Base-by-base conservation (phyloP, 169 alveolate genomes). In the Plasmodium sp. region DNA sequence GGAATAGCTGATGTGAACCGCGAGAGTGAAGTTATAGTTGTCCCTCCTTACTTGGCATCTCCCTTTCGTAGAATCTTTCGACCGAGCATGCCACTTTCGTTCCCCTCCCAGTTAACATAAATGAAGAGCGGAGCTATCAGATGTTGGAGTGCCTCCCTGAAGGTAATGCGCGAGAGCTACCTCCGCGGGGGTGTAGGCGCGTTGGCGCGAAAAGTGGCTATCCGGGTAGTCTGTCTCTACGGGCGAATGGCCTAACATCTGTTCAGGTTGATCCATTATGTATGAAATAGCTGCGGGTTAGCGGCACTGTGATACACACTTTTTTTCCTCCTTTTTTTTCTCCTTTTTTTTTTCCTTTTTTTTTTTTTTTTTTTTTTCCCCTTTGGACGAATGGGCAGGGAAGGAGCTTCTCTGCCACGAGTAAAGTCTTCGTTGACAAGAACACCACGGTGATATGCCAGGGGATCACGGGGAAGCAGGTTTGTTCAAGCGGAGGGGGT, bases 391-490 rank as follows among this genome's bases (percentile, higher is more conserved):
- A 36, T 90, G 79, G 0, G 34, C 51, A 85, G 93, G 85, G 81
- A 74, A 48, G 94, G 80, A 81, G 45, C 41, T 95, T 74, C 36
- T 96, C 97, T 48, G 92, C 97, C 5, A 93, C 96, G 3, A 96
- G 99, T 18, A 88, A 96, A 56, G 99, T 98, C 14, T 98, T 96
- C 83, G 97, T 98, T 45, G 98, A 98, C 96, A 97, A 97, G 93
- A 96, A 97, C 95, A 98, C 99, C 84, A 97, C 96, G 72, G 98
- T 98, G 48, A 98, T 98, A 54, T 97, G 99, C 96, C 99, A 98
- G 84, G 99, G 99, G 10, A 94, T 98, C 84, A 98, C 99, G 0
- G 99, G 99, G 43, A 97, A 98, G 84, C 99, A 98, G 97, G 99
- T 98, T 62, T 6, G 75, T 22, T 22, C 27, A 22, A 22, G 14